These are phyloP conservation scores for Wickerhamomyces hampshirensis DNA, from an alignment of 805 yeast genomes.

Conservation along the genomic window DNA sequence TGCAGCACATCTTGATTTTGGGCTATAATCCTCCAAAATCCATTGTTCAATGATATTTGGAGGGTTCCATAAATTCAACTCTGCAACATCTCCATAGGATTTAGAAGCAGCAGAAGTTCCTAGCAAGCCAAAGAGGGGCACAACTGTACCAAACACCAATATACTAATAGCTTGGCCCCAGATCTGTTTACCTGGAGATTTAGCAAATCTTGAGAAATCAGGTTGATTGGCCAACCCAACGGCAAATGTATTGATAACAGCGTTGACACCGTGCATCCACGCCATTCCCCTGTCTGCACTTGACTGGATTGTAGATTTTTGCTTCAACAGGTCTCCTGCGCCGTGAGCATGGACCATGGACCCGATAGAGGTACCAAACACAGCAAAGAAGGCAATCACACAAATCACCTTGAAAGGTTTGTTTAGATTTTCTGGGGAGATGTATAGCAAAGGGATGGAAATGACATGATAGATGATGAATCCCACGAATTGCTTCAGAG, in stretches of 20 bases:
- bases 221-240: conserved; percentile 29
- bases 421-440: conserved; percentile 30
- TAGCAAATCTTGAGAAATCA: conserved; percentile 34
- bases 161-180: conserved; percentile 35
- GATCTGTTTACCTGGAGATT: conserved; percentile 32
- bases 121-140: conserved; percentile 43
- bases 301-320: conserved; percentile 22
- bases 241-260: conserved; percentile 26
- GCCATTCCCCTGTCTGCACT: conserved; percentile 28
- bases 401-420: conserved; percentile 26
- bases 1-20: conserved; percentile 41
- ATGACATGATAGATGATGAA: conserved; percentile 37
- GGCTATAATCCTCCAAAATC: conserved; percentile 33
- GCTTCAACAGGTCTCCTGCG: conserved; percentile 28
- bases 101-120: conserved; percentile 39
- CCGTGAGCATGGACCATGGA: conserved; percentile 28
- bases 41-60: conserved; percentile 35
- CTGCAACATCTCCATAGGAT: conserved; percentile 31
- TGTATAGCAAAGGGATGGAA: conserved; percentile 24
- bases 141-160: conserved; percentile 34
- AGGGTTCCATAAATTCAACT: conserved; percentile 40
- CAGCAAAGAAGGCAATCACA: conserved; percentile 27
- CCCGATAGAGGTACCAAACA: conserved; percentile 33
- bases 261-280: conserved; percentile 27
- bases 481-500: conserved; percentile 36